A percentile compares a stretch with the other conserved stretches of the same genome.
Evolutionary conservation across 805 yeast species (phyloP).

Genomic region (Starmera caribaea): DNA sequence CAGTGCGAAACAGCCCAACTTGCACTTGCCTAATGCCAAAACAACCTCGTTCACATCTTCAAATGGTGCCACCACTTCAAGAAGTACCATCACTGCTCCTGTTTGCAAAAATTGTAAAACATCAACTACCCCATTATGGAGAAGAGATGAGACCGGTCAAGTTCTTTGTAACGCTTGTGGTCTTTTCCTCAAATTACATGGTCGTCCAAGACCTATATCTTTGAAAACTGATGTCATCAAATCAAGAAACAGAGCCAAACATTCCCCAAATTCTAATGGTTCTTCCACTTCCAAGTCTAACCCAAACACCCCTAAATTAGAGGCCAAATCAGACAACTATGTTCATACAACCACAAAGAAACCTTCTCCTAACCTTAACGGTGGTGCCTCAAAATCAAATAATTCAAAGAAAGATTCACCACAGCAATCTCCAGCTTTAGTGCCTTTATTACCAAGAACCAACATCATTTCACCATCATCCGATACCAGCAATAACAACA

Average conservation of each 20-base stretch:
- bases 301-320: slow-evolving; percentile 14
- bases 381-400: not conserved
- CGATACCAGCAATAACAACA: not conserved
- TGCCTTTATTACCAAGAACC: slow-evolving; percentile 31
- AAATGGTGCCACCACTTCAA: slow-evolving; percentile 57
- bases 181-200: slow-evolving; percentile 78
- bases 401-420: not conserved
- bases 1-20: slow-evolving; percentile 3
- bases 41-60: slow-evolving; percentile 42
- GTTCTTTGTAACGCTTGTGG: slow-evolving; percentile 96
- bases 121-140: slow-evolving; percentile 90
- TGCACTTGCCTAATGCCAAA: slow-evolving; percentile 45
- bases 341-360: slow-evolving; percentile 4
- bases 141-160: slow-evolving; percentile 85
- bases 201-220: slow-evolving; percentile 85
- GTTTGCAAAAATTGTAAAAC: slow-evolving; percentile 88
- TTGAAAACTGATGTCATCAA: slow-evolving; percentile 89
- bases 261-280: slow-evolving; percentile 14
- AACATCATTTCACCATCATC: slow-evolving; percentile 9
- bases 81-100: slow-evolving; percentile 53
- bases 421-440: slow-evolving; percentile 26
- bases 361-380: slow-evolving; percentile 5
- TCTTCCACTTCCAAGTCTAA: slow-evolving; percentile 7
- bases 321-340: slow-evolving; percentile 8
- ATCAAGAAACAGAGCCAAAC: slow-evolving; percentile 78